Base-by-base conservation (phyloP, 805 yeast genomes). In the Gaillardinia entomophila region DNA sequence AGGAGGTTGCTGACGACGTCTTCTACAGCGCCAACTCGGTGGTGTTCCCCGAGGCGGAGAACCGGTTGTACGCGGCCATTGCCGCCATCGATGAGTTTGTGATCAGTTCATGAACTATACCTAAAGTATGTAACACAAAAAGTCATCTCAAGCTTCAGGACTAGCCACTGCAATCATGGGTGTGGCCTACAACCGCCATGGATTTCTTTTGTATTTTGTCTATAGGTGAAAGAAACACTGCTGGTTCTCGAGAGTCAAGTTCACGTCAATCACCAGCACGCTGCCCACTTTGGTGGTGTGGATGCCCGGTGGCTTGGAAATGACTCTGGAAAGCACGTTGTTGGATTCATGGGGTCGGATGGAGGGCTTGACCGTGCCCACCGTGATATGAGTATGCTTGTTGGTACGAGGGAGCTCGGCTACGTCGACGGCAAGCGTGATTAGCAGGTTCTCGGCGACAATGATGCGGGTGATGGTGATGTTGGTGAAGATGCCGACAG, bases 11-110 rank as follows among this genome's bases (percentile, higher is more conserved):
- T 24, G 98, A 92, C 57, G 95, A 83, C 28, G 92, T 92, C 2
- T 92, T 92, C 55, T 92, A 90, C 63, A 67, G 88, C 33, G 77
- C 78, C 22, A 52, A 52, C 27, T 86, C 96, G 2, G 62, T 92
- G 35, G 98, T 92, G 3, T 92, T 92, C 60, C 81, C 79, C 46
- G 97, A 92, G 66, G 98, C 96, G 29, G 98, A 92, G 66, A 92
- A 92, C 64, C 75, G 98, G 59, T 63, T 92, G 16, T 92, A 92
- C 54, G 95, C 98, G 29, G 97, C 97, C 18, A 84, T 92, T 66
- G 89, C 97, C 10, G 95, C 79, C 1, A 68, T 92, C 27, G 97
- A 92, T 46, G 88, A 82, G 0, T 87, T 90, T 56, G 95, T 92
- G 4, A 71, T 82, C 31, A 84, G 87, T 19, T n/a, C n/a, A n/a